Evolutionary conservation across 352 stramenopile species (phyloP).

Genomic region (Paralagenidium karlingii): DNA sequence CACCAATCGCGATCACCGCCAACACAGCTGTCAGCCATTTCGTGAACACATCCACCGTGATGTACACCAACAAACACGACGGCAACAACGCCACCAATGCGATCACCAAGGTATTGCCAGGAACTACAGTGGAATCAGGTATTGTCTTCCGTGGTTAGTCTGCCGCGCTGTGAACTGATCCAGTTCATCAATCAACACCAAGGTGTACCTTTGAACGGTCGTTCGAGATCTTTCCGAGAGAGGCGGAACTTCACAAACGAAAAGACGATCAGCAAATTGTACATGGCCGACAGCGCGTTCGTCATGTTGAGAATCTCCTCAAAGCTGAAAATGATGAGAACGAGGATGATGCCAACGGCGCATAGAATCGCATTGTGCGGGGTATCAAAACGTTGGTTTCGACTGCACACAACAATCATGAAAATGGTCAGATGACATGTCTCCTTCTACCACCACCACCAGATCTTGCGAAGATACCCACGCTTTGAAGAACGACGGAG

Average conservation of each 20-base stretch:
- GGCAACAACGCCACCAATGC: no score
- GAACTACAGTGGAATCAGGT: no score
- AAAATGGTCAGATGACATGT: no score
- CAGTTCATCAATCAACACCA: no score
- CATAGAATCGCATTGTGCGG: conserved; percentile 29
- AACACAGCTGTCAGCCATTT: no score
- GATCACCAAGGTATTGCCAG: no score
- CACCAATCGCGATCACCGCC: no score
- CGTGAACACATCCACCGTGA: no score
- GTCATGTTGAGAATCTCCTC: conserved; percentile 74
- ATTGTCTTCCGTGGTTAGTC: no score
- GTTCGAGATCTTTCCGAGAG: conserved; percentile 15
- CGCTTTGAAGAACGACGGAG: conserved; percentile 69
- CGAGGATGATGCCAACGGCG: conserved; percentile 29
- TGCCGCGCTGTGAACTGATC: no score
- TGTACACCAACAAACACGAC: no score
- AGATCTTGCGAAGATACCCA: conserved; percentile 50
- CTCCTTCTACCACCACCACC: conserved; percentile 10
- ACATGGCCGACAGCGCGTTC: conserved; percentile 84
- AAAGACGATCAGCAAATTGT: conserved; percentile 76
- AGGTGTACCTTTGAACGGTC: neutral
- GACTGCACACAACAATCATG: conserved; percentile 18
- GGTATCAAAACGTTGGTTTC: conserved; percentile 35
- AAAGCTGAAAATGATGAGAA: conserved; percentile 49
- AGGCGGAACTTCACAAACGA: conserved; percentile 86